These are phyloP conservation scores for Arthroderma sp. DNA, from an alignment of 2,329 filamentous ascomycete genomes.

Conservation along the genomic window DNA sequence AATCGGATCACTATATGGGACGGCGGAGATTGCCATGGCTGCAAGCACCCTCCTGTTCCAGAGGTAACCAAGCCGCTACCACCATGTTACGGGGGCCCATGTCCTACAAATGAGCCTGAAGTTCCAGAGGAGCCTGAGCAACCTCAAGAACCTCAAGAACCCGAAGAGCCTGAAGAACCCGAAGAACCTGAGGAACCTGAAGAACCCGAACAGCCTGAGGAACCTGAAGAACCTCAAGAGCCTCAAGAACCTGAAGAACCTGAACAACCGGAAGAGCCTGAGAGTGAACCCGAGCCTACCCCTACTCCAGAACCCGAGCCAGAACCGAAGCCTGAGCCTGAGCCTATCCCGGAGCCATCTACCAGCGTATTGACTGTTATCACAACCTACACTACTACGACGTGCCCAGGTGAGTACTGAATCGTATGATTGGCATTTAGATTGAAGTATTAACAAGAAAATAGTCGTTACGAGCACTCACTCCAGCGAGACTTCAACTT, in stretches of 20 bases:
- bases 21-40: too few relatives aligned
- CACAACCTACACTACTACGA: slow-evolving; percentile 17
- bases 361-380: slow-evolving; percentile 6
- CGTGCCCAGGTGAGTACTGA: slow-evolving; percentile 17
- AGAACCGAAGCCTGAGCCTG: not conserved
- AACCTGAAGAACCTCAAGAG: too few relatives aligned
- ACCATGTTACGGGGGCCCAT: too few relatives aligned
- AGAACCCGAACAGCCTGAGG: too few relatives aligned
- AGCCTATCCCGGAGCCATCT: not conserved
- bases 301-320: not conserved
- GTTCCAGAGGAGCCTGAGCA: not conserved
- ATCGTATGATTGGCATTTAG: not conserved
- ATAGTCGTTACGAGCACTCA: not conserved
- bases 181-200: too few relatives aligned
- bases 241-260: not conserved
- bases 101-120: too few relatives aligned
- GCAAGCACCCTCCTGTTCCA: too few relatives aligned
- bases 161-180: too few relatives aligned
- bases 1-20: too few relatives aligned
- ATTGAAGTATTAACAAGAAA: not conserved
- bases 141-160: too few relatives aligned
- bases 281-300: not conserved
- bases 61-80: too few relatives aligned
- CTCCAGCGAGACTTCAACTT: slow-evolving; percentile 7
- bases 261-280: not conserved